These are phyloP conservation scores for Camelina laxa DNA, from an alignment of 345 rosid genomes.

Conservation along the genomic window DNA sequence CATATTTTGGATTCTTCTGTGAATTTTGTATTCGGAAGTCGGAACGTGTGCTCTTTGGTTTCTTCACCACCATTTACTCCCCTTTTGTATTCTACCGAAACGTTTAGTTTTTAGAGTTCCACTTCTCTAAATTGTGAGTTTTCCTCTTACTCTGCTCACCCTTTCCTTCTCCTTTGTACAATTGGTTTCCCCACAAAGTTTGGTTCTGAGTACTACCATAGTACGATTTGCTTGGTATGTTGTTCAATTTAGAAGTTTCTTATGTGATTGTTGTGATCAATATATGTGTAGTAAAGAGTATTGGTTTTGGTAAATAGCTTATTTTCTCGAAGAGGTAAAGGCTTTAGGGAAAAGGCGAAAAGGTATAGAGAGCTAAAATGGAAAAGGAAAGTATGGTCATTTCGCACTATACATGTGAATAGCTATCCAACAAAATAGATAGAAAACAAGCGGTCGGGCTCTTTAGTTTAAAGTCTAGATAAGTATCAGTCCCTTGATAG, in stretches of 20 bases:
- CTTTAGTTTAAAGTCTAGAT: constrained; percentile 36
- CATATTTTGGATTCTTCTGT: constrained; percentile 38
- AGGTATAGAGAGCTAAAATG: constrained; percentile 12
- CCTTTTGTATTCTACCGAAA: neutral
- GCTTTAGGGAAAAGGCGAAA: neutral
- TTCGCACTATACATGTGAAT: constrained; percentile 23
- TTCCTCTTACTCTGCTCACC: neutral
- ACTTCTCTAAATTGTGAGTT: constrained; percentile 5
- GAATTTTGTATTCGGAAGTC: constrained; percentile 23
- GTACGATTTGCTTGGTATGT: constrained; percentile 9
- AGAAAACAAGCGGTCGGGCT: constrained; percentile 43
- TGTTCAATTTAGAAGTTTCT: neutral
- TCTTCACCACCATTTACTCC: constrained; percentile 10
- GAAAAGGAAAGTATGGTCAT: constrained; percentile 32
- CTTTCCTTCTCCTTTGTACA: neutral
- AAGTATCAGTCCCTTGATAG: constrained; percentile 36
- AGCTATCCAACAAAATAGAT: constrained; percentile 34
- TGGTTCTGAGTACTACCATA: too few species aligned
- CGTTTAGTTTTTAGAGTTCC: neutral
- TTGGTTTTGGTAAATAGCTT: constrained; percentile 11
- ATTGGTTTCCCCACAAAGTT: neutral
- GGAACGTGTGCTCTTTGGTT: constrained; percentile 28
- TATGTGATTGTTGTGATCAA: constrained; percentile 26
- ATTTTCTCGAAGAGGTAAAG: constrained; percentile 10
- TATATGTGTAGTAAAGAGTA: neutral